Base-by-base conservation (phyloP, 129 eudicot genomes). In the Gnaphalium uliginosum region DNA sequence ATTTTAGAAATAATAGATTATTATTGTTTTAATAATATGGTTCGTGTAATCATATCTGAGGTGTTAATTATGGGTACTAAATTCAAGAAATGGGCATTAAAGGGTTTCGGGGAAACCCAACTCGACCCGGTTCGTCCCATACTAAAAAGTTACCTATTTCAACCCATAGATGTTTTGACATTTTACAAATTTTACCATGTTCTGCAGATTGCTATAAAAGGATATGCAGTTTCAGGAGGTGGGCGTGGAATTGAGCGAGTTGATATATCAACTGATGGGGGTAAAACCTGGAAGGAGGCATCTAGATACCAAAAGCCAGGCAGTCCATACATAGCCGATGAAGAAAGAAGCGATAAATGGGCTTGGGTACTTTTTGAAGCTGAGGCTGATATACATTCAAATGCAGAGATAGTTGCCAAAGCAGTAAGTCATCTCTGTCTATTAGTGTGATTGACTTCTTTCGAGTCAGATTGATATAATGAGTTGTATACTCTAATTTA, bases 191-290 rank as follows among this genome's bases (percentile, higher is more conserved):
- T 23, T n/a, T 56, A 19, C 25, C 61, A 41, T 68, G 62, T 33
- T 83, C 56, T 74, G 69, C 91, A 94, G 98, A 69, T 87, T 78
- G 85, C 79, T 61, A 81, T 94, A 71, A 94, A 90, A 85, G 97
- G 98, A 56, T 94, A 94, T 84, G 98, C 98, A 54, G 91, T 81
- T 58, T 94, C 98, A 73, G 97, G 98, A 64, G 98, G 98, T 67
- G 97, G 97, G n/a, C 96, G 98, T 73, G 98, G 97, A 72, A 94
- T 94, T 67, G 98, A 94, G 77, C 84, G 98, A 79, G 98, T 94
- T 74, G 98, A 94, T 84, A 69, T 94, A 83, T 94, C 98, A 8
- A 67, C 84, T 17, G 96, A 94, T 79, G 98, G 98, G 27, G 98
- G 98, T 39, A 94, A 90, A 85, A 88, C 93, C 35, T 94, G 97